phyloP scores from a whole-genome alignment of 2,329 filamentous ascomycete species.

The Calonectria pauciramosa region DNA sequence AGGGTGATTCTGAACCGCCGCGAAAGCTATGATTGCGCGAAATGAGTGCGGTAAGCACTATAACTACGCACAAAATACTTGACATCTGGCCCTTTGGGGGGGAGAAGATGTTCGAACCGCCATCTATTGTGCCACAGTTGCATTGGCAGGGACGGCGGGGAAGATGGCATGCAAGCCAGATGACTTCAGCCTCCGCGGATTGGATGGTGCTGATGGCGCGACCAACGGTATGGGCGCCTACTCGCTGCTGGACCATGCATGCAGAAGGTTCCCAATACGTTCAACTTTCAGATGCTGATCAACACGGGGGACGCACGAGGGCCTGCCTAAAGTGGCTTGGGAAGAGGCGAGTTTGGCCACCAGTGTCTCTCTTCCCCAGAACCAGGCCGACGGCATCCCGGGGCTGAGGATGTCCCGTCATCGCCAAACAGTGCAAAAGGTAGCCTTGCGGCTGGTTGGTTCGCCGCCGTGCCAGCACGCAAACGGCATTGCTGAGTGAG shows the following conservation, averaged over 20 bases:
- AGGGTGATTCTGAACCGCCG: background rate
- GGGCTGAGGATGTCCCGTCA: slow-evolving; percentile 6
- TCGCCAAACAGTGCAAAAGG: background rate
- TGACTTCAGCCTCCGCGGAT: background rate
- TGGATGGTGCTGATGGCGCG: slow-evolving; percentile 5
- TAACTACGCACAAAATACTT: background rate
- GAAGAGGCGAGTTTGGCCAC: slow-evolving; percentile 11
- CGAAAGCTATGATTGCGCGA: background rate
- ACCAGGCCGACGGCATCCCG: slow-evolving; percentile 16
- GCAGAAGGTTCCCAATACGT: slow-evolving; percentile 18
- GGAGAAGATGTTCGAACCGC: background rate
- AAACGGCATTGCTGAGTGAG: background rate
- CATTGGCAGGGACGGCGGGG: background rate
- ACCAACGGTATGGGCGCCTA: background rate
- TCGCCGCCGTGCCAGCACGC: background rate
- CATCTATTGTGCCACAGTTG: background rate
- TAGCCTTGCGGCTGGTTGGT: background rate
- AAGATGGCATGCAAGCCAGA: background rate
- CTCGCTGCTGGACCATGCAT: slow-evolving; percentile 8
- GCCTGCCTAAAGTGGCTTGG: slow-evolving; percentile 18
- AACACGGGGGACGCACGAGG: slow-evolving; percentile 12
- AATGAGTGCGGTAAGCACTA: background rate
- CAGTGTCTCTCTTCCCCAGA: slow-evolving; percentile 11
- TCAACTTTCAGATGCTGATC: slow-evolving; percentile 17
- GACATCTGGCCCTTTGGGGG: background rate